Evolutionary conservation across 495 filamentous ascomycete genomes (phyloP), one percentile per base, ranked within the genome.

Genomic region (Penicillium mononematosum): DNA sequence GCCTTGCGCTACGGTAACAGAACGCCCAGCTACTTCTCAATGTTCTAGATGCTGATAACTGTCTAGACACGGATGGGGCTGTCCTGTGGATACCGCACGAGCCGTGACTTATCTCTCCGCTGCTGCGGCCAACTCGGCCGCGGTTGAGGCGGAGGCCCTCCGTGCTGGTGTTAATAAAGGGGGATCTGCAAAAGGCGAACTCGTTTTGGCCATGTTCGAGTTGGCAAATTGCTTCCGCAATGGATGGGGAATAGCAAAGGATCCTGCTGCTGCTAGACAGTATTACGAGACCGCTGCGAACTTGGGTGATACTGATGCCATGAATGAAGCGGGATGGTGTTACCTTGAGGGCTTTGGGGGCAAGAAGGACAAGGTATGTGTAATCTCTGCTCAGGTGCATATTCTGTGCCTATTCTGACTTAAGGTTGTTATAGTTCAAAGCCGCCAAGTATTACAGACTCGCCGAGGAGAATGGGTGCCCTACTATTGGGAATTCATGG

Each of bases 281-380:
- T 98, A 97, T 72, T 98, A 97, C 74, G 92, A 98, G 73, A 96
- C 91, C 27, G 94, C 94, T 22, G 94, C 94, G 41, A 97, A 98
- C 61, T 73, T 99, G 54, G 93, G 93, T 45, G 94, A 99, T 72
- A 88, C 88, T 39, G 94, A 99, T 78, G 95, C 93, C 45, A 96
- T 97, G 92, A 96, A 96, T 69, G 92, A 96, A 70, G 87, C 88
- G 61, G 94, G 88, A 24, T 95, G 92, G 91, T 99, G 95, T 74
- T 98, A 95, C 77, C 70, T 93, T 19, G 89, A 96, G 66, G 94
- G 94, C 12, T 96, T 95, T 72, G 94, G 94, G 24, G 89, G 88
- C 56, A 91, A 89, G 73, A 99, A 98, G 73, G 91, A 98, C 75
- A 96, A 95, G 89, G 94, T 97, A 76, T 69, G 90, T 86, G 19